phyloP scores from a whole-genome alignment of 768 basidiomycete species.

The Leccinum boreale region DNA sequence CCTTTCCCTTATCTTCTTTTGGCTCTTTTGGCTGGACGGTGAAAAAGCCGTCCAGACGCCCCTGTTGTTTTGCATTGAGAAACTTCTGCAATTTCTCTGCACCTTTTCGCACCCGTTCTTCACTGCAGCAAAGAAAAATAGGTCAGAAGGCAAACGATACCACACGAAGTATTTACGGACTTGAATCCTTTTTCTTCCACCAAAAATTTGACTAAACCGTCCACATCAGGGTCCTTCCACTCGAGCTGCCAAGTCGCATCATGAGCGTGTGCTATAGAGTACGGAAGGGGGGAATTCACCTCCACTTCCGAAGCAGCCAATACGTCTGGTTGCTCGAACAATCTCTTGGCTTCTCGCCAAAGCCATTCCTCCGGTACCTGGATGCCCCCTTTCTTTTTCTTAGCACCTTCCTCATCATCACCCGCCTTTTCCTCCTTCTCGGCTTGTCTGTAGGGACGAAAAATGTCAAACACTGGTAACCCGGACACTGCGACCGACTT shows the following conservation, averaged over 20 bases:
- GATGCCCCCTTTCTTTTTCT: constrained; percentile 67
- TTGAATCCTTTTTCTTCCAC: constrained; percentile 97
- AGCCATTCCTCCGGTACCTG: constrained; percentile 93
- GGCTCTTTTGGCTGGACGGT: constrained; percentile 61
- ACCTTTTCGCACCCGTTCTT: constrained; percentile 94
- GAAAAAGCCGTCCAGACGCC: constrained; percentile 95
- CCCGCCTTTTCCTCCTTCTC: constrained; percentile 45
- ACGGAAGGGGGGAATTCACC: constrained; percentile 40
- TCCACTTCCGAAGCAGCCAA: constrained; percentile 81
- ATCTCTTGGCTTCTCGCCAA: constrained; percentile 89
- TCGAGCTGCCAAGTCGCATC: constrained; percentile 57
- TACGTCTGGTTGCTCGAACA: constrained; percentile 91
- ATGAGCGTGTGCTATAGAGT: background rate
- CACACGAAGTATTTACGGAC: constrained; percentile 37
- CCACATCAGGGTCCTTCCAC: constrained; percentile 91
- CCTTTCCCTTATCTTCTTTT: constrained; percentile 46
- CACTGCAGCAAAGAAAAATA: constrained; percentile 45
- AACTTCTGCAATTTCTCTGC: constrained; percentile 90
- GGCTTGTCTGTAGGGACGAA: constrained; percentile 23
- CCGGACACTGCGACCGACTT: constrained; percentile 13
- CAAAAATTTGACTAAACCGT: constrained; percentile 90
- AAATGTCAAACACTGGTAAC: background rate
- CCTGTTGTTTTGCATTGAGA: constrained; percentile 90
- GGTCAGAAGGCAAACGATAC: background rate
- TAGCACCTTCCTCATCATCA: constrained; percentile 37